Percentiles rank a stretch among this genome's conserved stretches.
phyloP scores from a whole-genome alignment of 176 grass and related monocot genomes.

The Bonia amplexicaulis region DNA sequence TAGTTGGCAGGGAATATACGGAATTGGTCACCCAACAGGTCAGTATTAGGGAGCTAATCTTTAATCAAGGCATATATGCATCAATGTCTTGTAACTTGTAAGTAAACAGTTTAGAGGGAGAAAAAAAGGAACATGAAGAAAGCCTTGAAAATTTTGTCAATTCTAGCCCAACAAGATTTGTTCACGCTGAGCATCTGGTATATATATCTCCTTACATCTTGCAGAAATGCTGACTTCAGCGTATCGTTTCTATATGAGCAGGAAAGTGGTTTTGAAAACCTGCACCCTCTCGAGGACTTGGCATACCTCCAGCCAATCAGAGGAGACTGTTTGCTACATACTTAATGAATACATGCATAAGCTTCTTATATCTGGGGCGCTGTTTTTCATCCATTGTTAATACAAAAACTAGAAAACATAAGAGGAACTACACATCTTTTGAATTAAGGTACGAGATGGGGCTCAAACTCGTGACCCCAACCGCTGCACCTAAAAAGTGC shows the following conservation, averaged over 20 bases:
- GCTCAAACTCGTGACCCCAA: background rate
- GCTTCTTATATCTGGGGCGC: constrained; percentile 1
- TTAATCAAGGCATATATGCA: background rate
- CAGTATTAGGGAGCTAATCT: background rate
- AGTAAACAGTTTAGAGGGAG: background rate
- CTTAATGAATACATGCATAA: background rate
- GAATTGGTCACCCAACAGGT: background rate
- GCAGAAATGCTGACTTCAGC: constrained; percentile 4
- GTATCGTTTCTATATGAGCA: background rate
- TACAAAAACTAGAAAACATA: background rate
- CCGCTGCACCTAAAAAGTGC: background rate
- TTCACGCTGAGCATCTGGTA: background rate
- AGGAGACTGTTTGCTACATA: background rate
- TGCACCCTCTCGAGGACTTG: background rate
- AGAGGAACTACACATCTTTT: background rate
- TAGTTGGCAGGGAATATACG: background rate
- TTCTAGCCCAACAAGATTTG: background rate
- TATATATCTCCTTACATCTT: background rate
- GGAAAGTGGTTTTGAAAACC: background rate
- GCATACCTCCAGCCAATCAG: background rate
- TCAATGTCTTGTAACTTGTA: background rate
- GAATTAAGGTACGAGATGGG: background rate
- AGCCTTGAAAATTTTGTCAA: background rate
- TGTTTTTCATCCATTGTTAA: background rate
- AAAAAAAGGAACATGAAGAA: background rate